Evolutionary conservation across 805 yeast genomes (phyloP).

Genomic region (Ogataea zsoltii): DNA sequence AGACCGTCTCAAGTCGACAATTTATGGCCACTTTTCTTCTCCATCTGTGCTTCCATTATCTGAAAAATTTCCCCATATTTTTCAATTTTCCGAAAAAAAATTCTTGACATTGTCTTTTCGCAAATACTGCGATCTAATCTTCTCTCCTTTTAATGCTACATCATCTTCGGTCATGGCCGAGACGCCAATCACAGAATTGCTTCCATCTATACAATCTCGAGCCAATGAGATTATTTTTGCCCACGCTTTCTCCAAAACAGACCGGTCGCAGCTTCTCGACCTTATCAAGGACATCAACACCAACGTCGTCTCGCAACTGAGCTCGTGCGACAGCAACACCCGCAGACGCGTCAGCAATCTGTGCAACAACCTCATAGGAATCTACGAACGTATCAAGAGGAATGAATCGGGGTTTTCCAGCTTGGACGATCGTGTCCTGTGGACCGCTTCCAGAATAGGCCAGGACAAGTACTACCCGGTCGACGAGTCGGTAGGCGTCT

Average conservation of each 20-base stretch:
- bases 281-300: slow-evolving; percentile 9
- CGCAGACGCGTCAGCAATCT: slow-evolving; percentile 6
- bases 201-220: slow-evolving; percentile 6
- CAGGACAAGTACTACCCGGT: slow-evolving; percentile 7
- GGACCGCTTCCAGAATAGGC: slow-evolving; percentile 24
- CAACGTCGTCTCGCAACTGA: slow-evolving; percentile 3
- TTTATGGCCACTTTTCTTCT: no score
- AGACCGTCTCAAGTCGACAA: no score
- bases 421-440: slow-evolving; percentile 19
- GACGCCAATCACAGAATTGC: no score
- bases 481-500: slow-evolving; percentile 11
- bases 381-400: slow-evolving; percentile 13
- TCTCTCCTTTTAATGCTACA: no score
- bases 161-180: no score
- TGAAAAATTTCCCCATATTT: background rate
- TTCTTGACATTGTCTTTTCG: no score
- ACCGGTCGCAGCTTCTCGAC: slow-evolving; percentile 1
- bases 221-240: slow-evolving; percentile 5
- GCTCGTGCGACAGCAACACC: background rate
- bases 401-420: slow-evolving; percentile 5
- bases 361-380: slow-evolving; percentile 11
- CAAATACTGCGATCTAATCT: no score
- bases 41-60: no score
- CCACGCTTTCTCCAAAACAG: slow-evolving; percentile 11
- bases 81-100: background rate